Evolutionary conservation across 176 grass and related monocot species (phyloP), one percentile per base, ranked within the genome.

Genomic region (Ensete ventricosum): DNA sequence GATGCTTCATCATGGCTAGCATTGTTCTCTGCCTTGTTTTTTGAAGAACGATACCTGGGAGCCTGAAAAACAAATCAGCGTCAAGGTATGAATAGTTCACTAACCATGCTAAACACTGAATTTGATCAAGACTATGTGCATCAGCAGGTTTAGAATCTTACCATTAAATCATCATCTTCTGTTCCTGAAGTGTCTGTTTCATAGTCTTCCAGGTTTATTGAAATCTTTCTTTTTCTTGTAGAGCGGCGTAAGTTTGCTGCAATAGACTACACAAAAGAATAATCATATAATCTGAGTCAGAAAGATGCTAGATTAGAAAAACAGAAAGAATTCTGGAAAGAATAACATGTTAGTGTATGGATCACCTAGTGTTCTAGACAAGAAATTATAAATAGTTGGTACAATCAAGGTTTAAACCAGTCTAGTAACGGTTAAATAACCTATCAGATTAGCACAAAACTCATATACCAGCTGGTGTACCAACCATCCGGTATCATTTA

Each of bases 151-250:
- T 65, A 81, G 68, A 69, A 80, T 83, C 76, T 87, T 67, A 97
- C 93, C 93, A 97, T 97, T 84, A 97, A 85, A 78, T 96, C 93
- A 84, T 91, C 88, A 98, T 98, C 94, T 86, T 89, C 90, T 29
- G 87, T 91, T 76, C 88, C 88, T 26, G 94, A 98, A 77, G 88
- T 93, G 84, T 97, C 87, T 57, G 88, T 87, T 52, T 84, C 87
- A 76, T 93, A 98, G 26, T 86, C 94, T 76, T 93, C 94, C 43
- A 98, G 76, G 85, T 90, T 93, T 85, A 87, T 87, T 29, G 94
- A 85, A 53, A 93, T 84, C 82, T 89, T 98, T 75, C 94, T 87
- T 78, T 98, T 98, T 78, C 94, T 84, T 1, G 94, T 93, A 77
- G 94, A 98, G 73, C 94, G 90, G 76, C 94, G 86, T 57, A 98